Conservation (phyloP, 495 filamentous ascomycete genomes). For the Geopyxis carbonaria region DNA sequence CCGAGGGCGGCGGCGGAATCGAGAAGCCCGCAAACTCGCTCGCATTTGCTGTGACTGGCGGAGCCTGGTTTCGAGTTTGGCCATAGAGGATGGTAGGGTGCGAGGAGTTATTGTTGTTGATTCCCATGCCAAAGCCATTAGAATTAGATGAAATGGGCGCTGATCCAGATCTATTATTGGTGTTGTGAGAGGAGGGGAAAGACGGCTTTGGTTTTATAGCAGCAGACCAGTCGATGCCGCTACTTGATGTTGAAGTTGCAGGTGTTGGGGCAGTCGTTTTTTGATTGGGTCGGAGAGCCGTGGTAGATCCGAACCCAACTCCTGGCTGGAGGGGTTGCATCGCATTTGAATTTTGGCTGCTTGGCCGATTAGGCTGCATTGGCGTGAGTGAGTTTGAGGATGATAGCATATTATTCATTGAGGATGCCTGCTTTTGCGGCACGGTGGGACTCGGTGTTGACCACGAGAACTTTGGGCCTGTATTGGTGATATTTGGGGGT, state of each 20-base stretch:
- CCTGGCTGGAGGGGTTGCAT: constrained; percentile 9
- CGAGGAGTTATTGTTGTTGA: too few relatives aligned
- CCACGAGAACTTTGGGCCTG: constrained; percentile 40
- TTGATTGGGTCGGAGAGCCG: constrained; percentile 9
- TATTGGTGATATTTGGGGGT: constrained; percentile 9
- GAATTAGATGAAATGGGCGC: neutral
- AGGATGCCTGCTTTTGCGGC: constrained; percentile 4
- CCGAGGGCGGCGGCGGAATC: constrained; percentile 15
- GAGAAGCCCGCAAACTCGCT: constrained; percentile 14
- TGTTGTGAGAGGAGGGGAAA: neutral
- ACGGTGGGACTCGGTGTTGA: constrained; percentile 34
- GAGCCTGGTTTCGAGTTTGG: constrained; percentile 9
- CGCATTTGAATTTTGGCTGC: neutral
- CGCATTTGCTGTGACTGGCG: constrained; percentile 1
- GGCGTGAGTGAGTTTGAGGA: neutral
- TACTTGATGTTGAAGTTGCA: neutral
- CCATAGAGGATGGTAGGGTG: constrained; percentile 15
- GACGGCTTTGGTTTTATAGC: constrained; percentile 2
- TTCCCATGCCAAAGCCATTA: neutral
- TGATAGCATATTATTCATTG: neutral
- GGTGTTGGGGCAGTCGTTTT: too few relatives aligned
- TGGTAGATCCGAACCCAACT: constrained; percentile 13
- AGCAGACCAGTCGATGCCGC: constrained; percentile 14
- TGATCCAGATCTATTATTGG: neutral
- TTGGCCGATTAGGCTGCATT: neutral